Base-by-base conservation (phyloP, 2,329 filamentous ascomycete species). In the Colletotrichum viniferum region DNA sequence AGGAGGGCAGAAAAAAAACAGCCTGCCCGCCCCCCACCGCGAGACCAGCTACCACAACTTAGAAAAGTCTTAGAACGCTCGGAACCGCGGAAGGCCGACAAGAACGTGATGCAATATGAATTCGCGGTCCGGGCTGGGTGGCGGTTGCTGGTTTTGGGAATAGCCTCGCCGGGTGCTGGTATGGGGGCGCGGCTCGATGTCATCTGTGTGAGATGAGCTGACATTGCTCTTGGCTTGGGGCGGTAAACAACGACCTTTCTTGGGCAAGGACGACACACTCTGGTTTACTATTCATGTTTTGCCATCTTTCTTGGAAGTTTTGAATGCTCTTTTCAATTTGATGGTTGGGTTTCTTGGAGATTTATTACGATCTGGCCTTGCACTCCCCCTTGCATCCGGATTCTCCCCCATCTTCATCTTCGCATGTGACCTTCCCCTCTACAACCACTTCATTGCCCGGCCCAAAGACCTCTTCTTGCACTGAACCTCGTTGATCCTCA, bases 401-500 rank as follows among this genome's bases (percentile, higher is more conserved):
- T n/a, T n/a, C 9, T 52, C 10, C n/a, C n/a, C n/a, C n/a, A 21
- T 21, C 43, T 52, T 21, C 43, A 24, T 52, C 10, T 52, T 52
- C n/a, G 12, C 56, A 60, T 60, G 28, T 32, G 30, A 34, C 30
- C 30, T 21, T 2, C 30, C 30, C 26, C 55, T 18, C 16, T 24
- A 16, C 61, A 18, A 14, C 30, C 60, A 34, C 67, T 13, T 38
- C 34, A 13, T 18, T 26, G n/a, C n/a, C 24, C 18, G 21, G 7
- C 14, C 16, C 34, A 18, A 14, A 10, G 21, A 62, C 24, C 9
- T 52, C 62, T 73, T 75, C 56, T 76, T 66, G 65, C 77, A 78
- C 63, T 76, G 69, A 24, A 72, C 43, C 73, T 77, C 72, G 10
- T 71, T 79, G 65, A 77, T 78, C 71, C 76, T 73, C 77, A 83